Percentiles rank a stretch among this genome's conserved stretches.
Conservation (phyloP, 345 rosid species). For the Populus ilicifolia region DNA sequence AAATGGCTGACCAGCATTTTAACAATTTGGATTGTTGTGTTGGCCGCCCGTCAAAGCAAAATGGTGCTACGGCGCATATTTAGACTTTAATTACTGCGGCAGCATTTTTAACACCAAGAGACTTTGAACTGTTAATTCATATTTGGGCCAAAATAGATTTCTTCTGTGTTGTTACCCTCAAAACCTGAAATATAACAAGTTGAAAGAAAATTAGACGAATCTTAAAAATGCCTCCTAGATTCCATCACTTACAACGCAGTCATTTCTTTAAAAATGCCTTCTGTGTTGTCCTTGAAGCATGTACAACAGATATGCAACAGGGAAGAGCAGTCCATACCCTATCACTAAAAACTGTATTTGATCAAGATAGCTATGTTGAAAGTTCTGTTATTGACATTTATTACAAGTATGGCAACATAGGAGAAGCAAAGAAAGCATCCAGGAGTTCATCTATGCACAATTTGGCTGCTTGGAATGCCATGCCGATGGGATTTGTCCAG, state of each 20-base stretch:
- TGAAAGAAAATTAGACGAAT: too few relatives aligned
- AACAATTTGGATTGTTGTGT: too few relatives aligned
- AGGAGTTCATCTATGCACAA: not conserved
- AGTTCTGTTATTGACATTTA: slow-evolving; percentile 7
- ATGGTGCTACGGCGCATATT: too few relatives aligned
- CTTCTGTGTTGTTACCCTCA: too few relatives aligned
- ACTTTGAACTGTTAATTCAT: too few relatives aligned
- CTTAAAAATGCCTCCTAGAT: too few relatives aligned
- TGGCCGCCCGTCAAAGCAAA: too few relatives aligned
- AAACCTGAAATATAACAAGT: too few relatives aligned
- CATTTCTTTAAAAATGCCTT: slow-evolving; percentile 13
- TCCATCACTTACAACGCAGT: slow-evolving; percentile 30
- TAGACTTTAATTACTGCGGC: too few relatives aligned
- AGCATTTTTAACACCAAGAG: too few relatives aligned
- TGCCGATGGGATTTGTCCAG: slow-evolving; percentile 16
- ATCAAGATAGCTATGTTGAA: slow-evolving; percentile 11
- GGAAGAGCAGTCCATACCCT: slow-evolving; percentile 17
- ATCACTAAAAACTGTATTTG: slow-evolving; percentile 8
- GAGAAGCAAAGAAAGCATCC: slow-evolving; percentile 9
- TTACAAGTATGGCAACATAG: slow-evolving; percentile 8
- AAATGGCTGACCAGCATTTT: too few relatives aligned
- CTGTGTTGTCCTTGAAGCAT: slow-evolving; percentile 4
- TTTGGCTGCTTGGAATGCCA: slow-evolving; percentile 18
- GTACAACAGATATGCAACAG: slow-evolving; percentile 12
- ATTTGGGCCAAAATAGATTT: too few relatives aligned